Evolutionary conservation across 768 basidiomycete species (phyloP).

Genomic region (Russula earlei): DNA sequence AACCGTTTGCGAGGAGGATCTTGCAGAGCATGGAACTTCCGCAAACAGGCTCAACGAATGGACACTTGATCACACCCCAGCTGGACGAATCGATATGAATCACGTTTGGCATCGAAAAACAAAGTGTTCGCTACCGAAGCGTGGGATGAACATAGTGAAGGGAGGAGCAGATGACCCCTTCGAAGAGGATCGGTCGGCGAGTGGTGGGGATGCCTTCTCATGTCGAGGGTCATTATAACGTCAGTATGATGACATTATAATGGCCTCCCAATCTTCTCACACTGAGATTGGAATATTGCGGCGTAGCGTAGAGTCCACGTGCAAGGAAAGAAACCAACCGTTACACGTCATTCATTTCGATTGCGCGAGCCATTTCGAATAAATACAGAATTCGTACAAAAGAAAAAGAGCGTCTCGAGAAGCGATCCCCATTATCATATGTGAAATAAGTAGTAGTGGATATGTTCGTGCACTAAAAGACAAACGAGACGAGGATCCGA

Average conservation of each 20-base stretch:
- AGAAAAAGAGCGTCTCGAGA: neutral
- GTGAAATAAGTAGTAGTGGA: constrained; percentile 10
- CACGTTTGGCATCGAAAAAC: too few relatives aligned
- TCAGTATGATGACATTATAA: too few relatives aligned
- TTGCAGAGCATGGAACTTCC: neutral
- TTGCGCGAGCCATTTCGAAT: neutral
- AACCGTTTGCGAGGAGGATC: neutral
- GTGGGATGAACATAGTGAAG: neutral
- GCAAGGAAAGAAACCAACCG: too few relatives aligned
- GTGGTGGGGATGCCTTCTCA: too few relatives aligned
- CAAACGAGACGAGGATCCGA: neutral
- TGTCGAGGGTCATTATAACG: too few relatives aligned
- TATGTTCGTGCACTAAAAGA: constrained; percentile 5
- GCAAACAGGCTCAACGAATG: neutral
- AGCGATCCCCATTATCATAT: constrained; percentile 9
- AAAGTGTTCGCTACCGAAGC: constrained; percentile 5
- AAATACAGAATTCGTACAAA: constrained; percentile 8
- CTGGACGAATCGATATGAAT: neutral
- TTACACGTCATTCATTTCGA: too few relatives aligned
- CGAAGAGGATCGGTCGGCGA: neutral
- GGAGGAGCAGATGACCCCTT: neutral
- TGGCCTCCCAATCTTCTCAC: too few relatives aligned
- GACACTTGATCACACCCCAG: neutral
- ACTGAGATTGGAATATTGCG: too few relatives aligned
- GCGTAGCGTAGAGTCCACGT: too few relatives aligned